These are phyloP conservation scores for Penicillium olsonii DNA, from an alignment of 2,329 filamentous ascomycete genomes.

Conservation along the genomic window DNA sequence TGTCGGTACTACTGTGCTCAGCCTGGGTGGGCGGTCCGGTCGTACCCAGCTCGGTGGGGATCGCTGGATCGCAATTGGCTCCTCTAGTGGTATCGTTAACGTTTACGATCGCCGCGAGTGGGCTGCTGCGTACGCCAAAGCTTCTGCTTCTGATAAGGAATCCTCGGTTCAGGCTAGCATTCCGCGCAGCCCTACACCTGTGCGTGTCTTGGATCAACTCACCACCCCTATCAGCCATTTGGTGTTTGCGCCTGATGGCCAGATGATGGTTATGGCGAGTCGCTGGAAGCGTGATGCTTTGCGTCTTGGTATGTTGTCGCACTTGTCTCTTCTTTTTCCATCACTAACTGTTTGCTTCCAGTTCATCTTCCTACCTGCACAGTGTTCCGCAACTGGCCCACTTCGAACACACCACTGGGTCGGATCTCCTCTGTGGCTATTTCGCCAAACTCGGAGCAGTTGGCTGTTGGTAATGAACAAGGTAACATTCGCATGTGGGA, in stretches of 20 bases:
- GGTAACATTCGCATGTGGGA: conserved; percentile 93
- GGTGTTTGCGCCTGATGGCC: conserved; percentile 82
- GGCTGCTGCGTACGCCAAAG: conserved; percentile 42
- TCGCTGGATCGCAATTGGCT: conserved; percentile 86
- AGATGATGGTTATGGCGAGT: conserved; percentile 83
- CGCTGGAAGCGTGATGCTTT: conserved; percentile 86
- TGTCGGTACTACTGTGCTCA: conserved; percentile 78
- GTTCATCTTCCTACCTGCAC: conserved; percentile 91
- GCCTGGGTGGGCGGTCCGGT: conserved; percentile 61
- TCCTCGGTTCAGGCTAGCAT: conserved; percentile 48
- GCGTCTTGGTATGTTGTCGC: conserved; percentile 55
- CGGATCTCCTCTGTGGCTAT: conserved; percentile 76
- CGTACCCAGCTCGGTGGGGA: conserved; percentile 64
- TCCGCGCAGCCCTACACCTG: conserved; percentile 69
- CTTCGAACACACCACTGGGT: conserved; percentile 82
- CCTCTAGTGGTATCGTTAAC: conserved; percentile 84
- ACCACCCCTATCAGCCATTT: conserved; percentile 81
- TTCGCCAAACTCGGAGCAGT: conserved; percentile 63
- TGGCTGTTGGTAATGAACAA: conserved; percentile 85
- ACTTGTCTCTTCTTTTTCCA: not conserved
- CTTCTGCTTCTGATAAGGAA: conserved; percentile 24
- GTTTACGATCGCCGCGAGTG: conserved; percentile 81
- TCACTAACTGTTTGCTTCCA: conserved; percentile 20
- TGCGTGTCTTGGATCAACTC: conserved; percentile 77
- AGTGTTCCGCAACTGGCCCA: conserved; percentile 97